Evolutionary conservation across 2,329 filamentous ascomycete species (phyloP).

Genomic region (Metarhizium brunneum): DNA sequence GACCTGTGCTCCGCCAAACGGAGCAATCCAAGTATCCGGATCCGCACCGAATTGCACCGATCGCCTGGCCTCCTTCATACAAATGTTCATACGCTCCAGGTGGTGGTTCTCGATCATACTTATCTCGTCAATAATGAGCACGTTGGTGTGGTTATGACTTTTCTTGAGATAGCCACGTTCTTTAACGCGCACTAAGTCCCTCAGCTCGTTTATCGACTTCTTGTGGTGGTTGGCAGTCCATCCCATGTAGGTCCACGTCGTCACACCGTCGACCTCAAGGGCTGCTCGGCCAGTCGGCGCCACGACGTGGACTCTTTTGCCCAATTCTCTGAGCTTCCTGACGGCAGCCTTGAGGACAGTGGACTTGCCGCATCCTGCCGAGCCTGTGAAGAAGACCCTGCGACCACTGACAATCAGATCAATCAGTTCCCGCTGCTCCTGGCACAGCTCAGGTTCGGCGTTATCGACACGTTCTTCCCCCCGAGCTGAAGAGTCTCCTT

Average conservation of each 20-base stretch:
- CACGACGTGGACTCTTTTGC: constrained; percentile 34
- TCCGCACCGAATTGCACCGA: neutral
- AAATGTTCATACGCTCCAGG: constrained; percentile 13
- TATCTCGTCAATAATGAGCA: constrained; percentile 57
- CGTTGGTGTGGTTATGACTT: no score
- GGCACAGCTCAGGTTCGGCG: neutral
- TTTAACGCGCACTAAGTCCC: no score
- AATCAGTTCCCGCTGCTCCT: constrained; percentile 16
- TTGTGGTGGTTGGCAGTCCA: constrained; percentile 33
- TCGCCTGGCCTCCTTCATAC: constrained; percentile 20
- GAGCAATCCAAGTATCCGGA: no score
- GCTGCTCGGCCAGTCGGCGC: constrained; percentile 54
- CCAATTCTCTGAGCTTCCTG: constrained; percentile 1
- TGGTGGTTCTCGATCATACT: constrained; percentile 51
- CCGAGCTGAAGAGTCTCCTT: no score
- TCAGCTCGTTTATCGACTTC: neutral
- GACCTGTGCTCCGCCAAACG: constrained; percentile 7
- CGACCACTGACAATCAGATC: constrained; percentile 38
- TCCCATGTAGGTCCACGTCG: constrained; percentile 48
- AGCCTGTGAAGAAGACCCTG: constrained; percentile 58
- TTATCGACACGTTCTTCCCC: neutral
- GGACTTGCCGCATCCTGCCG: constrained; percentile 37
- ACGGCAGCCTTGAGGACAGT: constrained; percentile 16
- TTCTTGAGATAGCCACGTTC: no score
- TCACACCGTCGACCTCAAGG: constrained; percentile 44